Evolutionary conservation across 2,329 filamentous ascomycete species (phyloP), one percentile per base, ranked within the genome.

Genomic region (Sarocladium kiliense): DNA sequence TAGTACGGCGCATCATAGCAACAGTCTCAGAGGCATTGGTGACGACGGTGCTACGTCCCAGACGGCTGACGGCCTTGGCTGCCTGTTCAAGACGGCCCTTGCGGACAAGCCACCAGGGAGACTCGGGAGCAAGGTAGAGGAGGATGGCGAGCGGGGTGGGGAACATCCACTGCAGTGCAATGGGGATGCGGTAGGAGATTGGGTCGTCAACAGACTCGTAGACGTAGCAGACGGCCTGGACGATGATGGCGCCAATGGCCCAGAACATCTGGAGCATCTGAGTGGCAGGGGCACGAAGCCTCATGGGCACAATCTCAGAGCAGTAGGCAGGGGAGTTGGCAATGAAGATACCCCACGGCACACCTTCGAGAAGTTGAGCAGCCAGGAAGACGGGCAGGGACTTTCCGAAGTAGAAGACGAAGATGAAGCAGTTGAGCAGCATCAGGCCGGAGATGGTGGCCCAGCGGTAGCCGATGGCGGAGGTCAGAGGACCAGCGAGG

Each of bases 231-330:
- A 79, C 74, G 45, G 66, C 81, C 23, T 73, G 76, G 34, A 85
- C 81, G 41, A 85, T 81, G 63, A 85, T 84, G 19, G 71, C 68
- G 14, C 82, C 82, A 60, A 85, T 79, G 3, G 80, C 77, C 82
- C 82, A 85, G 69, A 79, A 80, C 81, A 85, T 85, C 64, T 85
- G 81, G 65, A 85, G 61, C 71, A 80, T 84, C 62, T 80, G 77
- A 2, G 82, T 85, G 14, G 73, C 74, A 42, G 79, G 77, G 56
- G 77, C 82, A 65, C 82, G 71, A 42, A 85, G 71, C 60, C 70
- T 68, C 36, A 85, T 72, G 1, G 82, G 82, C 11, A 82, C 79
- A 51, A 85, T 81, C 64, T 85, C 82, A 60, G 71, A 72, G 66
- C 77, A 80, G 69, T 85, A 58, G 27, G 57, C 55, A n/a, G 58